Evolutionary conservation across 805 yeast species (phyloP).

Genomic region (Candida nemodendra): DNA sequence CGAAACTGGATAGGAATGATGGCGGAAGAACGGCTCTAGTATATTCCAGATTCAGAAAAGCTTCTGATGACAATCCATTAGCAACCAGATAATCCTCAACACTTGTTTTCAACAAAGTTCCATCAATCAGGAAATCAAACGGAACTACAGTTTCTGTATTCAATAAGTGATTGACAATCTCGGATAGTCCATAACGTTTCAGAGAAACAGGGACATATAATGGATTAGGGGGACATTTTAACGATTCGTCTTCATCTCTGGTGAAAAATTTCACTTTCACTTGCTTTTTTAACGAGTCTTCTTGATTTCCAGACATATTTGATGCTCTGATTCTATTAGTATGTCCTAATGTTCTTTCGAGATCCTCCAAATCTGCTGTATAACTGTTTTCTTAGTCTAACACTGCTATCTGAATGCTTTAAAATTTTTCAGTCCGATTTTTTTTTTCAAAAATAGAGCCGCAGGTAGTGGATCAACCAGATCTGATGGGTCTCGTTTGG

Average conservation of each 20-base stretch:
- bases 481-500: neutral
- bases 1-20: constrained; percentile 81
- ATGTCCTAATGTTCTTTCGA: too few species aligned
- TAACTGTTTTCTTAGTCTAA: too few species aligned
- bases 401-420: too few species aligned
- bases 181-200: constrained; percentile 90
- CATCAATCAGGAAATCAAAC: constrained; percentile 89
- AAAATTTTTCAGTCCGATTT: constrained; percentile 8
- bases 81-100: constrained; percentile 74
- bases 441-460: constrained; percentile 1
- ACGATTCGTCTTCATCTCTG: constrained; percentile 70
- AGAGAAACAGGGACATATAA: constrained; percentile 82
- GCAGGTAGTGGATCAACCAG: constrained; percentile 1
- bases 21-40: constrained; percentile 94
- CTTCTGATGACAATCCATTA: constrained; percentile 81
- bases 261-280: constrained; percentile 82
- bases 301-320: constrained; percentile 14
- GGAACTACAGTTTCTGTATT: constrained; percentile 68
- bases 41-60: constrained; percentile 78
- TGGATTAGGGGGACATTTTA: constrained; percentile 78
- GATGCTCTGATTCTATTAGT: too few species aligned
- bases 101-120: constrained; percentile 73
- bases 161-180: constrained; percentile 88
- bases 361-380: too few species aligned
- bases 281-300: constrained; percentile 35